These are phyloP conservation scores for Carex kokanica DNA, from an alignment of 176 grass and related monocot genomes.

Conservation along the genomic window DNA sequence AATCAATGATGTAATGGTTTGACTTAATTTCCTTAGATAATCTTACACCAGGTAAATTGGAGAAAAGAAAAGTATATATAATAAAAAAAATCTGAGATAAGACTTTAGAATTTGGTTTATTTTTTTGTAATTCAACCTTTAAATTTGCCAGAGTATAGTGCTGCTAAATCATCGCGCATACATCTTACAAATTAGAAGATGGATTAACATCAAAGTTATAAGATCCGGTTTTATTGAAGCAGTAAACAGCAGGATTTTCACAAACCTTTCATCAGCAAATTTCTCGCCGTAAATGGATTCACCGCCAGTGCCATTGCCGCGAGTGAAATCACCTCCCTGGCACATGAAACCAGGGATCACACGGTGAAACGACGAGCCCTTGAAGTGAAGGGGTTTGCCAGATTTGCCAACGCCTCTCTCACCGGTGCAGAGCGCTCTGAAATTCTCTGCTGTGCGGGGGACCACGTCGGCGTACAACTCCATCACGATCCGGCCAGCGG, in stretches of 20 bases:
- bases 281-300: conserved; percentile 82
- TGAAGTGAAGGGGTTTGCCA: conserved; percentile 65
- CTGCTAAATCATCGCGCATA: background rate
- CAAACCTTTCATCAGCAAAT: conserved; percentile 56
- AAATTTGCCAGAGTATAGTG: background rate
- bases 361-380: conserved; percentile 60
- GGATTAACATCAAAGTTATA: background rate
- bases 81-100: background rate
- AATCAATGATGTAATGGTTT: background rate
- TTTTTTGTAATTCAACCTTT: background rate
- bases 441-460: conserved; percentile 60
- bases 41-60: background rate
- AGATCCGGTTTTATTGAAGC: background rate
- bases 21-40: background rate
- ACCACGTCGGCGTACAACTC: conserved; percentile 45
- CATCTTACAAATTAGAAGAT: background rate
- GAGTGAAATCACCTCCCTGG: conserved; percentile 81
- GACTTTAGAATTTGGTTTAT: background rate
- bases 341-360: conserved; percentile 83
- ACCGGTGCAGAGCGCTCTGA: conserved; percentile 70
- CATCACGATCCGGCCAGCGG: conserved; percentile 54
- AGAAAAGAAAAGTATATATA: background rate
- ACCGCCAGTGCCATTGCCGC: conserved; percentile 59
- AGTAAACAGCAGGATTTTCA: background rate
- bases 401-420: conserved; percentile 44